Base-by-base conservation (phyloP, 2,329 filamentous ascomycete genomes). In the Sporothrix mexicana region DNA sequence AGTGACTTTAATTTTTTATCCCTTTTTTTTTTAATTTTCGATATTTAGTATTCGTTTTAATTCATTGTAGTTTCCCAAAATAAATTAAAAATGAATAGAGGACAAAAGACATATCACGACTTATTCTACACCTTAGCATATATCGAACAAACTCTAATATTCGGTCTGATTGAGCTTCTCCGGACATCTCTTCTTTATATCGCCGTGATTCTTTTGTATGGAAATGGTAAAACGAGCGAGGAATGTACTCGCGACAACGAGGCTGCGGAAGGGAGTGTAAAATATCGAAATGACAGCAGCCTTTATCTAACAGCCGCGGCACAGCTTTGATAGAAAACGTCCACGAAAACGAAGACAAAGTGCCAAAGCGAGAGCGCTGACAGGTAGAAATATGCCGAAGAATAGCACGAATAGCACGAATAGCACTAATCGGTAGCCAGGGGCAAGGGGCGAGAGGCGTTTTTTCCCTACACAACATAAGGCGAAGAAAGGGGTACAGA, bases 301-400 rank as follows among this genome's bases (percentile, higher is more conserved):
- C 61, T 41, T 47, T 66, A 47, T 45, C 61, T 64, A 4, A n/a
- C 4, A 66, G 41, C 61, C 41, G 61, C 61, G 61, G 61, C 25
- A 23, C 2, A 43, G 30, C 10, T 43, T 8, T 62, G 59, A 51
- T 51, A 17, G 12, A 51, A 17, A 51, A 15, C 5, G 51, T 20
- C 20, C 51, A 17, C 3, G n/a, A 17, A 10, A 55, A 23, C 20
- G 23, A 55, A 55, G 23, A 55, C 49, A 51, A 51, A 23, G 3
- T 36, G 30, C 7, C 51, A 53, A 23, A 20, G 51, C 51, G 51
- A 53, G 20, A 20, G 51, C 17, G 20, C 51, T 36, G 30, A 5
- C 30, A 36, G 30, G 30, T 7, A 36, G 30, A 36, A 36, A 36
- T 36, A 36, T 36, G 30, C 30, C 30, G 30, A 36, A 36, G 30